Evolutionary conservation across 352 stramenopile species (phyloP).

Genomic region (Globisporangium polare): DNA sequence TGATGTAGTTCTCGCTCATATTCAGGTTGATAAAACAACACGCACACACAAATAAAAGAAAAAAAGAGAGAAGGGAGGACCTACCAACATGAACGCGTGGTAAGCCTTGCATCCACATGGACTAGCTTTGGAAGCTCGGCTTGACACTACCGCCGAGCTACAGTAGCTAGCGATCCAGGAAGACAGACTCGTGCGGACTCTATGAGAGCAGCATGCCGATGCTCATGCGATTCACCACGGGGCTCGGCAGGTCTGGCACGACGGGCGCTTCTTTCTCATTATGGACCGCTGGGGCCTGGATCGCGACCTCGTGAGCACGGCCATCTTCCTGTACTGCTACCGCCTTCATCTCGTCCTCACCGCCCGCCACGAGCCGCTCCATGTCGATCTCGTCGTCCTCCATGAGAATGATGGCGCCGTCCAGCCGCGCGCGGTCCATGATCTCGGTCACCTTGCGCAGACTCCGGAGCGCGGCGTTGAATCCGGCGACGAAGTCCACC

Average conservation of each 20-base stretch:
- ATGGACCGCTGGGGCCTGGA: neutral
- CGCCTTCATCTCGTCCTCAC: neutral
- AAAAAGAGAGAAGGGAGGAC: too few relatives aligned
- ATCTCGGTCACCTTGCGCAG: constrained; percentile 14
- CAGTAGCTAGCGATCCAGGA: neutral
- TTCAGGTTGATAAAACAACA: too few relatives aligned
- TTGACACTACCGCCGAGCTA: too few relatives aligned
- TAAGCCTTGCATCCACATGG: too few relatives aligned
- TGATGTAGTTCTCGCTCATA: too few relatives aligned
- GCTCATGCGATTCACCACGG: constrained; percentile 13
- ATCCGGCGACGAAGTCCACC: constrained; percentile 38
- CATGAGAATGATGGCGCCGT: constrained; percentile 16
- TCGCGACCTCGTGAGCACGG: neutral
- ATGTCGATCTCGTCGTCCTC: constrained; percentile 2
- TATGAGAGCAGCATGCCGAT: constrained; percentile 21
- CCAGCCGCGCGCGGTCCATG: constrained; percentile 17
- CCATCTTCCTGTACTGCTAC: neutral
- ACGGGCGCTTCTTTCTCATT: neutral
- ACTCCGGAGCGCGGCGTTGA: constrained; percentile 28
- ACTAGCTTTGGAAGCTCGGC: too few relatives aligned
- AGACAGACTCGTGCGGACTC: neutral
- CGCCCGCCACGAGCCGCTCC: constrained; percentile 1
- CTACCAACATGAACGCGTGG: too few relatives aligned
- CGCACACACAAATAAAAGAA: too few relatives aligned
- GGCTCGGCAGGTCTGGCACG: neutral